A percentile compares a stretch with the other conserved stretches of the same genome.
These are phyloP conservation scores for Magnolia officinalis DNA, from an alignment of 164 flowering plant genomes.

Conservation along the genomic window DNA sequence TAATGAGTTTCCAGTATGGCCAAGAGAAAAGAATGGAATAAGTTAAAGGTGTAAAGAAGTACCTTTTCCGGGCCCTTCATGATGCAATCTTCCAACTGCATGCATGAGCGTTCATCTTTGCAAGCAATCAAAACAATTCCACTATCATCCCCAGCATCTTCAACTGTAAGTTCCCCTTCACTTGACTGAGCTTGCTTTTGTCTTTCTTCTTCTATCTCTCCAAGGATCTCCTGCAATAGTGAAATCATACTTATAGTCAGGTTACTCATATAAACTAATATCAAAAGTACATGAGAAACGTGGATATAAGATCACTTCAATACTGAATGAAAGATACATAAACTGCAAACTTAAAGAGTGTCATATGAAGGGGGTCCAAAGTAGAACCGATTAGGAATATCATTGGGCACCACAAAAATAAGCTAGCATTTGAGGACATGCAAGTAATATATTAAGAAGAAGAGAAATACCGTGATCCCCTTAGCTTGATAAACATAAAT, in stretches of 20 bases:
- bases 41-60: neutral
- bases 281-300: neutral
- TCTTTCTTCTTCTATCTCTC: constrained; percentile 82
- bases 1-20: neutral
- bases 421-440: no score
- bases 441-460: no score
- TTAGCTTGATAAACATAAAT: no score
- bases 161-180: constrained; percentile 30
- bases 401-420: no score
- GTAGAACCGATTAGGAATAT: no score
- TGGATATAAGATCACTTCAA: neutral
- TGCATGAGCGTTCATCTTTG: constrained; percentile 93
- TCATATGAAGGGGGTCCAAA: no score
- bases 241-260: neutral
- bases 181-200: constrained; percentile 36
- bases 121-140: constrained; percentile 78
- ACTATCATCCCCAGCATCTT: constrained; percentile 30
- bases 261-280: neutral
- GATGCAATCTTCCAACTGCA: constrained; percentile 94
- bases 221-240: constrained; percentile 61
- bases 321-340: neutral
- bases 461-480: no score
- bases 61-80: constrained; percentile 68
- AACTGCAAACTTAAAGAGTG: no score
- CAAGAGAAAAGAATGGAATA: neutral